Conservation (phyloP, 208 protist genomes). For the Trypanosoma cruzi region DNA sequence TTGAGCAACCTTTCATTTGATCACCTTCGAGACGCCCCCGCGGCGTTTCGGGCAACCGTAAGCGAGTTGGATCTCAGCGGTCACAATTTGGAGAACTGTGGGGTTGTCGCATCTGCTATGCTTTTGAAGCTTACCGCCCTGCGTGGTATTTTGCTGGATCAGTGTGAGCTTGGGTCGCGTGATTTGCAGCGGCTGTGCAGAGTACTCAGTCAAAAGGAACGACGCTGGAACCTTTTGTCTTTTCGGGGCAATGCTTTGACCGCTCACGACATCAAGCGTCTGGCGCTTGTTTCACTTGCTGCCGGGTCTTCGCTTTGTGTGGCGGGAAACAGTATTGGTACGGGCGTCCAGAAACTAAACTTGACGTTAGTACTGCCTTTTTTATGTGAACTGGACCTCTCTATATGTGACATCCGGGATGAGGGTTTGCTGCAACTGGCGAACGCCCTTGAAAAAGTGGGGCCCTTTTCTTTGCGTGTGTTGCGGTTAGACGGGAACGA, state of each 20-base stretch:
- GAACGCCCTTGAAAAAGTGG: slow-evolving; percentile 36
- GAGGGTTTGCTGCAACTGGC: slow-evolving; percentile 48
- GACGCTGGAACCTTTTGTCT: slow-evolving; percentile 14
- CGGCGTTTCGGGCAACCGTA: slow-evolving; percentile 15
- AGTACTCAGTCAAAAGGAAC: slow-evolving; percentile 27
- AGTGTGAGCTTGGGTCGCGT: slow-evolving; percentile 27
- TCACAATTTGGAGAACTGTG: slow-evolving; percentile 29
- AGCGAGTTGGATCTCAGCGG: slow-evolving; percentile 41
- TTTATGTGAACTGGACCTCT: slow-evolving; percentile 44
- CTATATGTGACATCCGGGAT: slow-evolving; percentile 39
- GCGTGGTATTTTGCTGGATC: slow-evolving; percentile 30
- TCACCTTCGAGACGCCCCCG: slow-evolving; percentile 25
- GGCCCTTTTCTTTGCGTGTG: slow-evolving; percentile 42
- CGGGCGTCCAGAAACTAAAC: slow-evolving; percentile 33
- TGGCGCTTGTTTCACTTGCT: slow-evolving; percentile 15
- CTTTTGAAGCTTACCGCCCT: slow-evolving; percentile 30
- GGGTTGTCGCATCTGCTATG: slow-evolving; percentile 30
- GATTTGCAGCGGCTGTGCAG: slow-evolving; percentile 39
- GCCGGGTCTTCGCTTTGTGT: slow-evolving; percentile 10
- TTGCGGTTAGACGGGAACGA: slow-evolving; percentile 51
- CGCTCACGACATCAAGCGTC: slow-evolving; percentile 11
- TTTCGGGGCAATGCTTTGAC: slow-evolving; percentile 9
- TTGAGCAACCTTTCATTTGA: slow-evolving; percentile 38
- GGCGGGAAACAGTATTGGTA: slow-evolving; percentile 24
- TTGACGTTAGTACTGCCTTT: slow-evolving; percentile 21